Conservation (phyloP, 2,329 filamentous ascomycete species). For the Aspergillus sp. region DNA sequence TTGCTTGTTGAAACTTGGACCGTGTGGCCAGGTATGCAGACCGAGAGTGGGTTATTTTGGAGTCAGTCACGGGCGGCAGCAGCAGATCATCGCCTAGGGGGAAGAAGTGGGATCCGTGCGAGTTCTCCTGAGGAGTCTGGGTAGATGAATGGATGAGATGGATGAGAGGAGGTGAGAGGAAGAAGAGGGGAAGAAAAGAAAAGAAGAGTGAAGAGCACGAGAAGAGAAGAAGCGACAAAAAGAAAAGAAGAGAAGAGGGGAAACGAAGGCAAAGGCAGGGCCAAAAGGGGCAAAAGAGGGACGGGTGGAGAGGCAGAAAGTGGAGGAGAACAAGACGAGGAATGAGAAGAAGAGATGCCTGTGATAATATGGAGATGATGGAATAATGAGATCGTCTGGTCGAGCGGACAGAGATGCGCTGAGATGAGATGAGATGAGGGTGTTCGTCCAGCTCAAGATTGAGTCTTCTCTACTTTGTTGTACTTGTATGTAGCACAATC, state of each 20-base stretch:
- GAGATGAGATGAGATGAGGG: too few relatives aligned
- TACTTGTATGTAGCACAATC: too few relatives aligned
- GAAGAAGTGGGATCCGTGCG: conserved; percentile 3
- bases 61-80: conserved; percentile 8
- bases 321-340: too few relatives aligned
- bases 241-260: conserved; percentile 8
- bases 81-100: conserved; percentile 4
- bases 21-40: background rate
- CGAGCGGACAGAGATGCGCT: too few relatives aligned
- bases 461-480: too few relatives aligned
- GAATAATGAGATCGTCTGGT: too few relatives aligned
- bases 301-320: too few relatives aligned
- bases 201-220: conserved; percentile 3
- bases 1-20: too few relatives aligned
- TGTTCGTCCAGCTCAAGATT: too few relatives aligned
- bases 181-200: conserved; percentile 3
- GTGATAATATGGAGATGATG: too few relatives aligned
- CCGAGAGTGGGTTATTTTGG: background rate
- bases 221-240: conserved; percentile 7
- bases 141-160: background rate
- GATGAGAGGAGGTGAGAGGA: conserved; percentile 1
- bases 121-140: background rate
- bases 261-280: conserved; percentile 5
- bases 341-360: too few relatives aligned
- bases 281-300: background rate